Conservation (phyloP, 352 stramenopile genomes). For the Pythium utonaiense region DNA sequence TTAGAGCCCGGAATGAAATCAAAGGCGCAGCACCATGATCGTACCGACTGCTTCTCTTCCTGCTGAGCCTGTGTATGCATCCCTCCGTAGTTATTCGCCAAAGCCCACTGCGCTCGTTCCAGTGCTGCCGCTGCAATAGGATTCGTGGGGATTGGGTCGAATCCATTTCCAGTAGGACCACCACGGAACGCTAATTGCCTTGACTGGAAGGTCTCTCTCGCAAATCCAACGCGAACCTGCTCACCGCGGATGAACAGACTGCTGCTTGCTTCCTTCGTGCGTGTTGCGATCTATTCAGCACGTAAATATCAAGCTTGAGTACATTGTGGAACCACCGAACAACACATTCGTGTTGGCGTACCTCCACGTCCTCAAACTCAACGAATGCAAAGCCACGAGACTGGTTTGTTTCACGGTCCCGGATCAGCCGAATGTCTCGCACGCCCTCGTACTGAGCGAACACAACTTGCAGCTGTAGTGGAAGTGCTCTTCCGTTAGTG, state of each 20-base stretch:
- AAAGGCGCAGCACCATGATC: not conserved
- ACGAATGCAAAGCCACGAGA: slow-evolving; percentile 79
- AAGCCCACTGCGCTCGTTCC: slow-evolving; percentile 78
- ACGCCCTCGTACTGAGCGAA: slow-evolving; percentile 67
- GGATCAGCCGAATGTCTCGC: slow-evolving; percentile 67
- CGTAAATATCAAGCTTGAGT: not conserved
- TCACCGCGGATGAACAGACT: slow-evolving; percentile 10
- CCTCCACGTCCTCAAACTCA: slow-evolving; percentile 67
- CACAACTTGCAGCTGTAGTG: slow-evolving; percentile 58
- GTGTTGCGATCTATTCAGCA: not conserved
- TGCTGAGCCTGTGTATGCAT: slow-evolving; percentile 6
- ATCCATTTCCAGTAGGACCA: slow-evolving; percentile 1
- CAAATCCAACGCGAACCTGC: slow-evolving; percentile 53
- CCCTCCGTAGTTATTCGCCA: slow-evolving; percentile 54
- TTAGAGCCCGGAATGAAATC: not conserved
- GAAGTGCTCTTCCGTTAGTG: not conserved
- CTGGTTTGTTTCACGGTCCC: slow-evolving; percentile 58
- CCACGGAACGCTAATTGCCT: not conserved
- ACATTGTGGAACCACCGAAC: not conserved
- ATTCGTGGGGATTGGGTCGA: slow-evolving; percentile 20
- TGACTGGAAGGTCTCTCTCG: slow-evolving; percentile 35
- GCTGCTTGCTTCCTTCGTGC: not conserved
- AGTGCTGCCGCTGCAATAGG: slow-evolving; percentile 59
- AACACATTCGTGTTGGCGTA: slow-evolving; percentile 20
- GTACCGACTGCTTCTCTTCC: not conserved